Percentiles rank a stretch among this genome's conserved stretches.
These are phyloP conservation scores for Ganoderma resinaceum DNA, from an alignment of 1,284 basidiomycete genomes.

Conservation along the genomic window DNA sequence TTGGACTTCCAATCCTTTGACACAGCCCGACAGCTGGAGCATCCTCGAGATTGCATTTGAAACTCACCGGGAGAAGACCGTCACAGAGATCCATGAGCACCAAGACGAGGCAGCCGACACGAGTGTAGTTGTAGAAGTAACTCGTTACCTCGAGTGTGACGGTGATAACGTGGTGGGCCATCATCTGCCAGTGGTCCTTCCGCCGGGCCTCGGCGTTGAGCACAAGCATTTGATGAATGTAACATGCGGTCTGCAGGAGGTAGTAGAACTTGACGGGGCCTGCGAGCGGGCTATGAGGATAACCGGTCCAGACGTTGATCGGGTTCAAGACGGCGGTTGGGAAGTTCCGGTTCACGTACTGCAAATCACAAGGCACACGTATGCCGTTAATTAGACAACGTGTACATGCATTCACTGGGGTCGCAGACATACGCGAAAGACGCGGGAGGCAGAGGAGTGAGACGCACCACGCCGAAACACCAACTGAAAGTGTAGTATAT, in stretches of 20 bases:
- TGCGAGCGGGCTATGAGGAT: constrained; percentile 84
- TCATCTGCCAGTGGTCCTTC: constrained; percentile 96
- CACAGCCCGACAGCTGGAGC: neutral
- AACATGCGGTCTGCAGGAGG: constrained; percentile 91
- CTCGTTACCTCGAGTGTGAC: constrained; percentile 79
- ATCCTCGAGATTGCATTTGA: neutral
- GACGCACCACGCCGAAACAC: constrained; percentile 83
- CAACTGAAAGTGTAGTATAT: constrained; percentile 84
- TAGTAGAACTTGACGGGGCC: constrained; percentile 91
- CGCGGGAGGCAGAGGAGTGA: constrained; percentile 2
- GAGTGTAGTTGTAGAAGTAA: constrained; percentile 87
- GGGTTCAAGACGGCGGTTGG: constrained; percentile 76
- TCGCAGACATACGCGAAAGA: neutral
- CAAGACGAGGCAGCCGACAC: constrained; percentile 89
- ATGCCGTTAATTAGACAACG: neutral
- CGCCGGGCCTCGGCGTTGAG: constrained; percentile 93
- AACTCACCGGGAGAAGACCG: constrained; percentile 87
- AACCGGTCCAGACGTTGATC: constrained; percentile 78
- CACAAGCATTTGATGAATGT: constrained; percentile 91
- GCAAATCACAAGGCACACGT: constrained; percentile 14
- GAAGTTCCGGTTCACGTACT: constrained; percentile 84
- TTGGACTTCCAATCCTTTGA: constrained; percentile 4
- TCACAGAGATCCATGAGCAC: constrained; percentile 95
- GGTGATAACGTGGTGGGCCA: constrained; percentile 94
- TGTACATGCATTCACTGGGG: neutral